Percentiles rank a stretch among this genome's conserved stretches.
These are phyloP conservation scores for Termitomyces sp. DNA, from an alignment of 768 basidiomycete species.

Conservation along the genomic window DNA sequence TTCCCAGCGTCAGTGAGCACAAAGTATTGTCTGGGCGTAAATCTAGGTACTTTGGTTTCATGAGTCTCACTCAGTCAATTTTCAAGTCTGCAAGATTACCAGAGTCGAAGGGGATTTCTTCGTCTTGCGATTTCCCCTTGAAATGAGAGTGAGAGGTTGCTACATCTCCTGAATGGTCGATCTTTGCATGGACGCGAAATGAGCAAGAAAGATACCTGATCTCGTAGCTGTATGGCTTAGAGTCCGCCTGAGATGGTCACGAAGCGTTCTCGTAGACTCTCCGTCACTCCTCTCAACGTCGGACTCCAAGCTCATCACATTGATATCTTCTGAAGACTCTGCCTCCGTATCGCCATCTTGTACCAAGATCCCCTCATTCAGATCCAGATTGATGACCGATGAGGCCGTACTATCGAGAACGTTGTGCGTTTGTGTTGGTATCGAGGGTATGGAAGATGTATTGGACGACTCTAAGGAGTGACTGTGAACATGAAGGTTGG, in stretches of 20 bases:
- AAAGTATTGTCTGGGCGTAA: conserved; percentile 75
- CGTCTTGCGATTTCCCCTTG: conserved; percentile 25
- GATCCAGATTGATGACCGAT: conserved; percentile 62
- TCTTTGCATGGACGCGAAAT: not conserved
- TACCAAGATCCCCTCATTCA: conserved; percentile 63
- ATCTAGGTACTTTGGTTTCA: conserved; percentile 27
- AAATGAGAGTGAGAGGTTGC: conserved; percentile 21
- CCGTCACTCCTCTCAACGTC: conserved; percentile 40
- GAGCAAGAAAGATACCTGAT: conserved; percentile 30
- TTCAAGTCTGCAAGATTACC: conserved; percentile 22
- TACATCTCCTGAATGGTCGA: conserved; percentile 19
- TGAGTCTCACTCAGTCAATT: conserved; percentile 1
- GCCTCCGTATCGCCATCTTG: conserved; percentile 64
- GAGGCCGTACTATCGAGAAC: conserved; percentile 61
- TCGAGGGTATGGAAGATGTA: conserved; percentile 23
- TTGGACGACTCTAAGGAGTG: conserved; percentile 32
- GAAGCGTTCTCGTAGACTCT: conserved; percentile 55
- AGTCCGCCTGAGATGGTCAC: conserved; percentile 68
- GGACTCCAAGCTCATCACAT: conserved; percentile 35
- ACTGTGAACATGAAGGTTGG: conserved; percentile 51
- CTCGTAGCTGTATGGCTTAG: conserved; percentile 46
- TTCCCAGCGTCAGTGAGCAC: conserved; percentile 95
- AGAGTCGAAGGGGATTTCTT: conserved; percentile 34
- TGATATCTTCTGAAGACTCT: conserved; percentile 46
- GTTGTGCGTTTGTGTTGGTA: conserved; percentile 20